Conservation (phyloP, 2,329 filamentous ascomycete species). For the Aureobasidium sp. region DNA sequence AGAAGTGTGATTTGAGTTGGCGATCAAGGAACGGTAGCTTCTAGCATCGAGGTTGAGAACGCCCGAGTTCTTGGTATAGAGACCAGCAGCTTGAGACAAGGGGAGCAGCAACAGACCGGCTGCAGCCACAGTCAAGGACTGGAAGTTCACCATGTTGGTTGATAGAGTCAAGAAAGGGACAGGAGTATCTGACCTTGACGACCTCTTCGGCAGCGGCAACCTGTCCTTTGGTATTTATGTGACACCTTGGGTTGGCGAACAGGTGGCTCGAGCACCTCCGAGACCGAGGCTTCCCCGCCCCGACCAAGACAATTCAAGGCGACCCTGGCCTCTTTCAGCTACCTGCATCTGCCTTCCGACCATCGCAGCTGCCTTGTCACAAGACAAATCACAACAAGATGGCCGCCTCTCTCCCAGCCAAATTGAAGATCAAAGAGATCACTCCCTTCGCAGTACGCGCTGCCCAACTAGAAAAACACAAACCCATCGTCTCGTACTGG, state of each 20-base stretch:
- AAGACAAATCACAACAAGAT: slow-evolving; percentile 39
- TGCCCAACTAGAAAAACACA: slow-evolving; percentile 71
- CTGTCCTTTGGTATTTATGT: slow-evolving; percentile 14
- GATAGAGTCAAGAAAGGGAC: neutral
- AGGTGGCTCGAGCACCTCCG: slow-evolving; percentile 11
- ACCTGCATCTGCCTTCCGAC: neutral
- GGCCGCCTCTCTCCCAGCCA: slow-evolving; percentile 61
- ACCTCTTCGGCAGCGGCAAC: slow-evolving; percentile 4
- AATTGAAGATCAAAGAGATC: slow-evolving; percentile 64
- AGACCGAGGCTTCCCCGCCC: slow-evolving; percentile 2
- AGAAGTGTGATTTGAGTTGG: slow-evolving; percentile 83
- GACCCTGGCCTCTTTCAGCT: neutral
- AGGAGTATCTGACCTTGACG: neutral
- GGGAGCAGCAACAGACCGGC: slow-evolving; percentile 58
- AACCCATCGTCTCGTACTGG: slow-evolving; percentile 91
- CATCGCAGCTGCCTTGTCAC: neutral
- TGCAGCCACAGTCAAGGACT: slow-evolving; percentile 40
- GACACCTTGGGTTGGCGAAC: neutral
- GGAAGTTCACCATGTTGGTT: slow-evolving; percentile 13
- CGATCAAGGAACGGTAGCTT: slow-evolving; percentile 74
- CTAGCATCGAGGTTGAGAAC: slow-evolving; percentile 75
- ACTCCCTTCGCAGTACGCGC: slow-evolving; percentile 77
- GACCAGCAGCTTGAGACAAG: slow-evolving; percentile 56
- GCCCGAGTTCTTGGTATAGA: slow-evolving; percentile 81
- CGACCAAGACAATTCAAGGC: neutral